Evolutionary conservation across 805 yeast genomes (phyloP), one percentile per base, ranked within the genome.

Genomic region (Jamesozyma gamospora): DNA sequence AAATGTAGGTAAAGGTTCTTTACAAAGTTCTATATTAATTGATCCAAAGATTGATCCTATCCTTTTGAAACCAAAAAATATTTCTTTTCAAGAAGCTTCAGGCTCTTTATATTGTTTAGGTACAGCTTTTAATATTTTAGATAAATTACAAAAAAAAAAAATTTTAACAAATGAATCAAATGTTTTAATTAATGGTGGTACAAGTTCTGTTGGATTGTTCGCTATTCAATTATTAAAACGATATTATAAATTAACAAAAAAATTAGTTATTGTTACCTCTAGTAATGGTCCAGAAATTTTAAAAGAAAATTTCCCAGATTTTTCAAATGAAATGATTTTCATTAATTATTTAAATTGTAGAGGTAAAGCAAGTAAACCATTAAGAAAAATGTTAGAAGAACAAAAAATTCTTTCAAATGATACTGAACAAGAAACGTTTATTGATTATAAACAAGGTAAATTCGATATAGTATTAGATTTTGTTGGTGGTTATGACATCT

Each of bases 181-280:
- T 40, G 72, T 84, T 3, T 65, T 83, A 33, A 65, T 85, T 29
- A 67, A 83, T 45, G 95, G 95, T 39, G 94, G 82, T 15, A 77
- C 84, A 2, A 75, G 94, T 2, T 66, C 78, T 14, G 83, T 82
- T 8, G 94, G 92, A 1, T 56, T 74, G 42, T 70, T 67, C 60
- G 70, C 72, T 3, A 66, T 77, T 28, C 87, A 80, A 54, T 50
- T 83, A 25, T 70, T 79, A 14, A 79, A 74, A 53, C 51, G 67
- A 17, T 57, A 64, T 45, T 73, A 66, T 47, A 64, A 70, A 17
- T 72, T 77, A 12, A 51, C 52, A 17, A 60, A 62, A 34, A 68
- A 68, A 33, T 67, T 85, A n/a, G 76, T 74, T 1, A 73, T 72
- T 1, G 68, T 78, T 2, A 71, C 79, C 41, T 76, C 86, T 1